phyloP scores from a whole-genome alignment of 129 eudicot species.

The Artemisia tridentata region DNA sequence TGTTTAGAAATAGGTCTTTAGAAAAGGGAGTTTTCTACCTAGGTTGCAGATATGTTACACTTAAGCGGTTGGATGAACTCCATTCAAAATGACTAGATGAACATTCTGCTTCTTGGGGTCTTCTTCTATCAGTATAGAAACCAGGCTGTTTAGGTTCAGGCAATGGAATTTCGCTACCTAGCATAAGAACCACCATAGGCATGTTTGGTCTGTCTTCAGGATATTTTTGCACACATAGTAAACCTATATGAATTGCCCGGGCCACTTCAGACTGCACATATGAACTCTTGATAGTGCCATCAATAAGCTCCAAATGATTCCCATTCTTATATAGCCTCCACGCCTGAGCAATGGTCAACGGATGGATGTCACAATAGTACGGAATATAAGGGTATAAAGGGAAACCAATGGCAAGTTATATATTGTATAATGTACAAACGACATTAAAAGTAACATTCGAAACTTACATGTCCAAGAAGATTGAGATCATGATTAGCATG shows the following conservation, averaged over 20 bases:
- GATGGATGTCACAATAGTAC: too few species aligned
- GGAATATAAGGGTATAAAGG: too few species aligned
- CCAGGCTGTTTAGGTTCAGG: neutral
- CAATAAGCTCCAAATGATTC: neutral
- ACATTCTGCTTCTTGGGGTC: too few species aligned
- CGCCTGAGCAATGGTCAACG: neutral
- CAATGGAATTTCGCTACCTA: neutral
- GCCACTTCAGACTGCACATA: neutral
- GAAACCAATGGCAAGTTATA: too few species aligned
- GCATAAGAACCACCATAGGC: neutral
- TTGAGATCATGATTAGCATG: slow-evolving; percentile 23
- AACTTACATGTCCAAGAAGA: slow-evolving; percentile 44
- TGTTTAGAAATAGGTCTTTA: too few species aligned
- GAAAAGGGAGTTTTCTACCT: too few species aligned
- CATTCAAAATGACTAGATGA: too few species aligned
- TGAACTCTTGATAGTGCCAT: neutral
- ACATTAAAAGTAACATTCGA: neutral
- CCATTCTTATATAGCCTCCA: neutral
- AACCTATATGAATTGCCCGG: slow-evolving; percentile 1
- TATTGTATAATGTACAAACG: neutral
- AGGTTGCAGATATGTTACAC: too few species aligned
- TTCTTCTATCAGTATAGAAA: neutral
- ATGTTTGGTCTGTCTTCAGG: slow-evolving; percentile 5
- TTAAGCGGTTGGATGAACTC: too few species aligned
- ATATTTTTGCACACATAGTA: neutral